These are phyloP conservation scores for Purpureocillium lavendulum DNA, from an alignment of 2,329 filamentous ascomycete species.

Conservation along the genomic window DNA sequence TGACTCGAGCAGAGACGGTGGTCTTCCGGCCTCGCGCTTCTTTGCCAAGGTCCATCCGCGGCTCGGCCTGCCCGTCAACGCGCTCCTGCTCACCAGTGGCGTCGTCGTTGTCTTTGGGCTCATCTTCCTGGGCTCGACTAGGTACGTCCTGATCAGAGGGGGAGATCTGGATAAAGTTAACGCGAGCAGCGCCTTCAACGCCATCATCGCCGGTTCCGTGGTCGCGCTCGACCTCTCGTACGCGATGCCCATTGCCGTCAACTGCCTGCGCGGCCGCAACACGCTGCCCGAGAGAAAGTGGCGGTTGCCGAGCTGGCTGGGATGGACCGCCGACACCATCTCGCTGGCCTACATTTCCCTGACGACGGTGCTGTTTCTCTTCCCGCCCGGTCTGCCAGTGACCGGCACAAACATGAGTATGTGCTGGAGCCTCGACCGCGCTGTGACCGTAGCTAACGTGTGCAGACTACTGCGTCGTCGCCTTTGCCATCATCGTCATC, in stretches of 20 bases:
- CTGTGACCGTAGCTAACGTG: background rate
- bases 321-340: constrained; percentile 24
- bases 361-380: constrained; percentile 64
- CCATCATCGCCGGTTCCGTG: constrained; percentile 62
- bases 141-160: constrained; percentile 3
- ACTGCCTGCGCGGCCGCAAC: constrained; percentile 54
- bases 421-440: background rate
- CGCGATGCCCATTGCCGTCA: constrained; percentile 64
- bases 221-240: constrained; percentile 67
- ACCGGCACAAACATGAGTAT: constrained; percentile 57
- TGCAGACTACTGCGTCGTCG: constrained; percentile 34
- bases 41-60: constrained; percentile 54
- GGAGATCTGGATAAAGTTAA: constrained; percentile 12
- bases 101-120: constrained; percentile 61
- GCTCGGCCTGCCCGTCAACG: constrained; percentile 58
- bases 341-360: constrained; percentile 57
- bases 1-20: constrained; percentile 39
- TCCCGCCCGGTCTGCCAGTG: constrained; percentile 58
- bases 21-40: constrained; percentile 51
- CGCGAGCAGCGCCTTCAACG: constrained; percentile 51
- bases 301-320: constrained; percentile 22
- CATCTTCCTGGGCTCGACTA: constrained; percentile 58
- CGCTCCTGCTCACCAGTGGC: constrained; percentile 49
- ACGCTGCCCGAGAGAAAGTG: constrained; percentile 47
- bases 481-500: constrained; percentile 34